phyloP scores from a whole-genome alignment of 441 rosid genomes.

The Arabidopsis lyrata region DNA sequence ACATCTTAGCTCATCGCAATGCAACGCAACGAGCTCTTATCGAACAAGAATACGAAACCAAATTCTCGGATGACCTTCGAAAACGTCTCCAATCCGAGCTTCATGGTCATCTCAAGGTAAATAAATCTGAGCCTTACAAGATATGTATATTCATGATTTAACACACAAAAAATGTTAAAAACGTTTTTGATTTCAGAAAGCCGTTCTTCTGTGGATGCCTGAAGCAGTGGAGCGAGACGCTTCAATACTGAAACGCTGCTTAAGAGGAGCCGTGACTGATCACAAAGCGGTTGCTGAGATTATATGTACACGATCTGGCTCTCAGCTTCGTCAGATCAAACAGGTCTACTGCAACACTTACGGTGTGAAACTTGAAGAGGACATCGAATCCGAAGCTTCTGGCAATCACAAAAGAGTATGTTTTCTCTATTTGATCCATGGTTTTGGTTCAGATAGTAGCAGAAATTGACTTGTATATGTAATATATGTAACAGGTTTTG shows the following conservation, averaged over 20 bases:
- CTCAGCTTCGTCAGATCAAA: slow-evolving; percentile 72
- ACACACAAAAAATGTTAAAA: neutral
- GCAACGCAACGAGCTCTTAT: slow-evolving; percentile 68
- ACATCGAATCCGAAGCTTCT: slow-evolving; percentile 59
- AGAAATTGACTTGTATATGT: slow-evolving; percentile 4
- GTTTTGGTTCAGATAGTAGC: neutral
- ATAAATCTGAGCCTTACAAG: neutral
- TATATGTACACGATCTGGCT: slow-evolving; percentile 68
- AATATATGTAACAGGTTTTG: slow-evolving; percentile 52
- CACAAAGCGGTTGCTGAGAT: slow-evolving; percentile 61
- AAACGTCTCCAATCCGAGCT: slow-evolving; percentile 73
- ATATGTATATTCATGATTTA: slow-evolving; percentile 13
- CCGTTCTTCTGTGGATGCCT: slow-evolving; percentile 74
- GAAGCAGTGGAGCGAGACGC: slow-evolving; percentile 70
- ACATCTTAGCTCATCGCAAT: slow-evolving; percentile 73
- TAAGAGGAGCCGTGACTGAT: slow-evolving; percentile 57
- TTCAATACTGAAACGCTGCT: slow-evolving; percentile 52
- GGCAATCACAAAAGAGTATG: slow-evolving; percentile 73
- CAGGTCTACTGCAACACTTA: slow-evolving; percentile 56
- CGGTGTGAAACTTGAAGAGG: slow-evolving; percentile 56
- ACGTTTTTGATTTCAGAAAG: slow-evolving; percentile 55
- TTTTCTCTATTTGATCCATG: neutral
- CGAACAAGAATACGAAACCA: slow-evolving; percentile 69
- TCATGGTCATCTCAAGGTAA: slow-evolving; percentile 78
- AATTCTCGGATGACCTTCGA: slow-evolving; percentile 55